Evolutionary conservation across 116 monocot genomes (phyloP), one percentile per base, ranked within the genome.

Genomic region (Thalassia testudinum): DNA sequence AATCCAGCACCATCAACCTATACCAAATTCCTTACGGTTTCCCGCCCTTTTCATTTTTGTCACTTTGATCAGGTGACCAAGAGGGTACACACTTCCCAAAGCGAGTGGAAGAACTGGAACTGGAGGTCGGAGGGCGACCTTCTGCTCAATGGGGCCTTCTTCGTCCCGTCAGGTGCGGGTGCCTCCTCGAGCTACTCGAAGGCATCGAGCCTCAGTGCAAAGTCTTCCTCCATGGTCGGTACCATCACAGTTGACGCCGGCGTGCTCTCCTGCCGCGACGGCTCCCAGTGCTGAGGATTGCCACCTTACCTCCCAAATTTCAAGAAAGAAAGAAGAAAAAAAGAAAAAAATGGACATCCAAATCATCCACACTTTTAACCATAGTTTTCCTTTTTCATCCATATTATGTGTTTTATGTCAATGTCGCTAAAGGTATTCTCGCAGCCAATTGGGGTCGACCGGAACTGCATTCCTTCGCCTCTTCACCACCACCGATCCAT

Each of bases 91-190:
- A 75, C 85, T 1, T 64, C 54, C 0, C 20, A 56, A 3, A 18
- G 56, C 20, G 27, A 37, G 2, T 92, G 92, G 92, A 77, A 79
- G 42, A 25, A 47, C 25, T 92, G 92, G 92, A 86, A 92, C 58
- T 92, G 92, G 92, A 79, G 92, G 34, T 92, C 92, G 1, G 92
- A 92, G 59, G 92, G 92, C 0, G 92, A 92, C 63, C 79, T 92
- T 8, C 53, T 92, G 25, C 64, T 86, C 16, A 92, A 92, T 38
- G 92, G 92, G 13, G 92, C 92, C 25, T 92, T 74, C 59, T 92
- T 92, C 79, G 82, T 72, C 22, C 60, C 68, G 0, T 85, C 85
- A 2, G 85, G 85, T 0, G 73, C 76, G 1, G 85, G 76, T 5
- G 24, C 63, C 37, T 59, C 65, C 24, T 66, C 56, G 6, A 85